phyloP scores from a whole-genome alignment of 768 basidiomycete species.

The Termitomyces sp. region DNA sequence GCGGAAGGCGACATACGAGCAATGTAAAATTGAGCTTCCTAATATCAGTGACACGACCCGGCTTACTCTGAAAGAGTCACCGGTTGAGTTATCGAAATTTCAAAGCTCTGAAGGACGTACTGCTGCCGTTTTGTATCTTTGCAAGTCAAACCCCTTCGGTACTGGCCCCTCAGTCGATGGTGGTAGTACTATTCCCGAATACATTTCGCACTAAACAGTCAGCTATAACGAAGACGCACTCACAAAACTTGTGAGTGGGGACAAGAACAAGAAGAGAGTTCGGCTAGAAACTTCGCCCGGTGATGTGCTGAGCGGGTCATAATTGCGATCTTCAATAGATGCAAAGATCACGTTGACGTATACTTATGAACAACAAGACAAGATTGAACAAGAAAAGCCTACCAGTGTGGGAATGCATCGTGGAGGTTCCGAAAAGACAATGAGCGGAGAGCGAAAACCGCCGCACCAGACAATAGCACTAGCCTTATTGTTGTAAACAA shows the following conservation, averaged over 20 bases:
- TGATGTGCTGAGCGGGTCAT: too few species aligned
- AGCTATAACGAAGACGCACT: not conserved
- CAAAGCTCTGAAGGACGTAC: not conserved
- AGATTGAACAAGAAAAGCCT: not conserved
- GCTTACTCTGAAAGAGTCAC: slow-evolving; percentile 6
- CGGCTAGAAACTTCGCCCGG: too few species aligned
- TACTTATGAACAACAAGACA: not conserved
- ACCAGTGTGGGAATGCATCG: not conserved
- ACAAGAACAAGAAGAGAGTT: not conserved
- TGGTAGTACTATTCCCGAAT: not conserved
- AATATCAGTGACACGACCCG: slow-evolving; percentile 11
- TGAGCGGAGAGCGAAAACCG: not conserved
- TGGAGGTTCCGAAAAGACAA: not conserved
- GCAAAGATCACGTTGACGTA: not conserved
- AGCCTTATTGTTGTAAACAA: slow-evolving; percentile 6
- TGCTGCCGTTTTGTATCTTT: not conserved
- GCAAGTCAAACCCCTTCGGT: not conserved
- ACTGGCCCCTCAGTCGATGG: not conserved
- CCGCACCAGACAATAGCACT: slow-evolving; percentile 5
- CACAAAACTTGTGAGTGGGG: not conserved
- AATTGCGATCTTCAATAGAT: not conserved
- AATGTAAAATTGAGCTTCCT: slow-evolving; percentile 8
- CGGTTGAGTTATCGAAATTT: not conserved
- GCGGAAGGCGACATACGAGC: slow-evolving; percentile 20
- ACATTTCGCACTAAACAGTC: not conserved